A percentile compares a stretch with the other conserved stretches of the same genome.
Evolutionary conservation across 495 filamentous ascomycete genomes (phyloP).

Genomic region (Aspergillus funiculosus): DNA sequence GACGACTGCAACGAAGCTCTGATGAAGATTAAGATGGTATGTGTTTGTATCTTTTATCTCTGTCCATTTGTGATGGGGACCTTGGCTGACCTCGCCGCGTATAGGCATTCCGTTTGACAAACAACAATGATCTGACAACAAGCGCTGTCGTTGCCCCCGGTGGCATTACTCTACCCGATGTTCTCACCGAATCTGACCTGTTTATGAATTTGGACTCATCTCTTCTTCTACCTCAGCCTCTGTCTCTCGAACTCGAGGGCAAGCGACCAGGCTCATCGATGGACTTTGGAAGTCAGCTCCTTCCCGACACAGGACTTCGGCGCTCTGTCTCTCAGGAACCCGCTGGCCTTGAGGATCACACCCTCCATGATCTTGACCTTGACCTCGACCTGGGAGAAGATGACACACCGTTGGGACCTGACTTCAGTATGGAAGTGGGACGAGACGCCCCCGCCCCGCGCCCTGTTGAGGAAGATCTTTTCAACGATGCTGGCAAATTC

Average conservation of each 20-base stretch:
- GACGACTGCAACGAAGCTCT: slow-evolving; percentile 97
- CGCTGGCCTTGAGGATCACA: slow-evolving; percentile 44
- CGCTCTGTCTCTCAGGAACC: slow-evolving; percentile 47
- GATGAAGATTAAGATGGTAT: slow-evolving; percentile 96
- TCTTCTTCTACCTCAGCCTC: slow-evolving; percentile 63
- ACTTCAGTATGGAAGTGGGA: slow-evolving; percentile 73
- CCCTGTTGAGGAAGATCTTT: slow-evolving; percentile 63
- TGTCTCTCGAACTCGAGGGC: slow-evolving; percentile 51
- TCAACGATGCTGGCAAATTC: slow-evolving; percentile 57
- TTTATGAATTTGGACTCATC: slow-evolving; percentile 70
- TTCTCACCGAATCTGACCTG: slow-evolving; percentile 82
- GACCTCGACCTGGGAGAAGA: slow-evolving; percentile 50
- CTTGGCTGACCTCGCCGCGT: slow-evolving; percentile 24
- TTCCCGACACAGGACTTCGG: slow-evolving; percentile 56
- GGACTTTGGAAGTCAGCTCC: slow-evolving; percentile 61
- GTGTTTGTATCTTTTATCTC: slow-evolving; percentile 14
- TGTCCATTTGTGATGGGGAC: not conserved
- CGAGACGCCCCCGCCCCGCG: slow-evolving; percentile 67
- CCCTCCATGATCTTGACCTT: slow-evolving; percentile 27
- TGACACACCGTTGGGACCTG: slow-evolving; percentile 42
- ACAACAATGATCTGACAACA: slow-evolving; percentile 73
- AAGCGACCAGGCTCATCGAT: slow-evolving; percentile 49
- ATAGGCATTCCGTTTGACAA: slow-evolving; percentile 71
- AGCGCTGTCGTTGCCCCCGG: slow-evolving; percentile 57
- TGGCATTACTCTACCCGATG: slow-evolving; percentile 75